Base-by-base conservation (phyloP, 2,329 filamentous ascomycete genomes). In the Chaetomiaceae sp. region DNA sequence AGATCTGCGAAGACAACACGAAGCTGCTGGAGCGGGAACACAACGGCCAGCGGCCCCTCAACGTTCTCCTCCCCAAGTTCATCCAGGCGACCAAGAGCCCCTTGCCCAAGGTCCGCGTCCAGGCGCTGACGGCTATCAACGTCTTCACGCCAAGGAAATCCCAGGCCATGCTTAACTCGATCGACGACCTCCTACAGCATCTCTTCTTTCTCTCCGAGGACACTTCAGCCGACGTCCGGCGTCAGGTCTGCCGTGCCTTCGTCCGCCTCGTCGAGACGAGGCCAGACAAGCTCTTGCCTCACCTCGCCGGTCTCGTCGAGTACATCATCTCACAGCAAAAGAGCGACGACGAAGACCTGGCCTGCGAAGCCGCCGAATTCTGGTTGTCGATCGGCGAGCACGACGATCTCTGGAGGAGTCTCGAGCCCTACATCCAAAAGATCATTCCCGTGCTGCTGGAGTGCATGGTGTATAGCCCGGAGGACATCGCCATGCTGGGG, bases 1-100 rank as follows among this genome's bases (percentile, higher is more conserved):
- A 97, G 76, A 91, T 99, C 57, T 99, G 94, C 72, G 94, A 99
- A 72, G 94, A 99, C 72, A 96, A 95, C 73, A 85, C 83, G 65
- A 90, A 88, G 67, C 79, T 89, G 55, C 76, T 99, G 50, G 90
- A 95, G 71, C 85, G 86, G 63, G 89, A 96, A 59, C 89, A 95
- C 68, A 85, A 91, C 66, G 90, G 91, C 56, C 87, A 96, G 70
- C 82, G 91, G 53, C 94, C 94, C 1, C 81, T 97, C 56, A 87
- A 88, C 68, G 87, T 91, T 64, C 83, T 99, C 42, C 85, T 97
- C 46, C 94, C 94, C 11, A 92, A 95, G 71, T 80, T 99, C 56
- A 84, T 99, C 62, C 82, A 91, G 53, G 94, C 95, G 57, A 94
- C 90, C 47, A 83, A 85, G 63, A 91, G 84, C 71, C 77, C 82